A percentile compares a stretch with the other conserved stretches of the same genome.
These are phyloP conservation scores for Acaromyces ingoldii DNA, from an alignment of 1,284 basidiomycete genomes.

Conservation along the genomic window DNA sequence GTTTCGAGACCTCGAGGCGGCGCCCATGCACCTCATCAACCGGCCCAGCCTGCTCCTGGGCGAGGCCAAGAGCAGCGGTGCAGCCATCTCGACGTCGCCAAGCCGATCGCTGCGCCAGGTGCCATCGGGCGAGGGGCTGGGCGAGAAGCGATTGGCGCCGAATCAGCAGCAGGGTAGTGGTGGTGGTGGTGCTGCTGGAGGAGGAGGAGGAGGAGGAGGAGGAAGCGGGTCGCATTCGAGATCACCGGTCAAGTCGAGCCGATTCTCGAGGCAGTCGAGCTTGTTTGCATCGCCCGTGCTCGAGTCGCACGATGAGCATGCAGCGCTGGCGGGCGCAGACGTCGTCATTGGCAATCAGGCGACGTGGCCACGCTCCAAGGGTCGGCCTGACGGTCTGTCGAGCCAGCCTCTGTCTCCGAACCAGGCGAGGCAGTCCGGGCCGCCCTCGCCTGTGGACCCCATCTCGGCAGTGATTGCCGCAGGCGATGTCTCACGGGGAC, in stretches of 20 bases:
- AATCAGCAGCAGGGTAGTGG: too few species aligned
- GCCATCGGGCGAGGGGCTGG: too few species aligned
- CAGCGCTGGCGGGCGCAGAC: neutral
- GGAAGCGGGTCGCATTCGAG: too few species aligned
- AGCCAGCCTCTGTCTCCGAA: neutral
- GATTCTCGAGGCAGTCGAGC: neutral
- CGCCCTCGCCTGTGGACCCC: neutral
- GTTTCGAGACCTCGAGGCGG: conserved; percentile 24
- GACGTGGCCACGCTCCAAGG: neutral
- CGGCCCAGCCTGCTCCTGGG: neutral
- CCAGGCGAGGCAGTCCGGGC: neutral
- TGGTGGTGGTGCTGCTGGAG: too few species aligned
- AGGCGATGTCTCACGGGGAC: neutral
- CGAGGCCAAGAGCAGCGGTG: too few species aligned
- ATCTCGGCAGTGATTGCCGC: neutral
- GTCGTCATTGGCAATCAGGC: too few species aligned
- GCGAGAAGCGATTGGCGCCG: too few species aligned
- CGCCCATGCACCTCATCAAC: too few species aligned
- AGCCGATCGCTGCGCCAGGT: too few species aligned
- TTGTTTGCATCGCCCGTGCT: neutral
- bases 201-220: too few species aligned
- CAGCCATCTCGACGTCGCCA: too few species aligned
- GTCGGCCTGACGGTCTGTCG: too few species aligned
- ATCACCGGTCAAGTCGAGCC: neutral
- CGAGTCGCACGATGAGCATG: conserved; percentile 14